These are phyloP conservation scores for Polyporus arcularius DNA, from an alignment of 768 basidiomycete genomes.

Conservation along the genomic window DNA sequence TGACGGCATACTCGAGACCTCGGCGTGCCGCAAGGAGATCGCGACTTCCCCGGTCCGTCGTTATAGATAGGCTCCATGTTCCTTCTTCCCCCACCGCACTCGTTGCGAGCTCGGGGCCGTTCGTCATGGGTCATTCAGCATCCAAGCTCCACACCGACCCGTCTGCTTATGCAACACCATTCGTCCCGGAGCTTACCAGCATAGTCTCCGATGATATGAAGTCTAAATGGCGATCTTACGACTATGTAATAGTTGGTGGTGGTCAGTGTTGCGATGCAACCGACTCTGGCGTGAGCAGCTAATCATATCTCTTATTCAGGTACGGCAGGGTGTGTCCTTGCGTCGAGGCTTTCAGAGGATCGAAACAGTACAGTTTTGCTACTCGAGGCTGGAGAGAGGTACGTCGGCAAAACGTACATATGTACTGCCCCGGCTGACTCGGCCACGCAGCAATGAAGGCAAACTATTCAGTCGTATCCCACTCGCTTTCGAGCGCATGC, in stretches of 20 bases:
- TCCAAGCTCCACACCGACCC: neutral
- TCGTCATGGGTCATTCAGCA: constrained; percentile 4
- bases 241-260: constrained; percentile 37
- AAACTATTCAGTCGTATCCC: constrained; percentile 19
- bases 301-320: constrained; percentile 31
- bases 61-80: neutral
- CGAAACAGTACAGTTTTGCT: constrained; percentile 42
- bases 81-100: neutral
- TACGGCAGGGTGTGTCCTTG: constrained; percentile 46
- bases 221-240: constrained; percentile 20
- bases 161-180: constrained; percentile 4
- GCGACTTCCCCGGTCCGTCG: no score
- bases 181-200: neutral
- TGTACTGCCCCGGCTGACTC: neutral
- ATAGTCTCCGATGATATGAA: neutral
- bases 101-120: neutral
- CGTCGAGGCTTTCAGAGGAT: constrained; percentile 47
- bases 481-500: constrained; percentile 33
- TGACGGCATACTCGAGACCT: no score
- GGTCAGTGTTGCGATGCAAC: constrained; percentile 18
- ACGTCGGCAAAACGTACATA: constrained; percentile 11
- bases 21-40: no score
- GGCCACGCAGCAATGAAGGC: constrained; percentile 7
- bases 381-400: constrained; percentile 45
- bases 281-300: neutral